Percentiles rank a stretch among this genome's conserved stretches.
Evolutionary conservation across 768 basidiomycete genomes (phyloP).

Genomic region (Asterophora lycoperdoides): DNA sequence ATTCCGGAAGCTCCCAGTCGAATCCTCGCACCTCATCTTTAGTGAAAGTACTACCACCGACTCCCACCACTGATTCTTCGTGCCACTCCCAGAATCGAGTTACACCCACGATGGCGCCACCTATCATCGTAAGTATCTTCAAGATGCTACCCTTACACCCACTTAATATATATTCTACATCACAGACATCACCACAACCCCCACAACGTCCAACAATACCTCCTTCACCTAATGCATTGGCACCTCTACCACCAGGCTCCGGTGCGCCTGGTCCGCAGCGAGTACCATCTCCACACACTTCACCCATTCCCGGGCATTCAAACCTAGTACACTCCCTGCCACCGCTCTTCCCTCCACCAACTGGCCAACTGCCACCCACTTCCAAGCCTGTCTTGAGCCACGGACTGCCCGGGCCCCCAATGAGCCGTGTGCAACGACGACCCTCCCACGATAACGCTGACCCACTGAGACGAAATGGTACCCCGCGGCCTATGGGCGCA

Average conservation of each 20-base stretch:
- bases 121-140: neutral
- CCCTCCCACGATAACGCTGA: slow-evolving; percentile 1
- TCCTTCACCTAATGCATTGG: slow-evolving; percentile 14
- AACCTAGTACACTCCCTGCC: neutral
- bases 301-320: slow-evolving; percentile 2
- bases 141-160: neutral
- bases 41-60: slow-evolving; percentile 18
- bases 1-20: slow-evolving; percentile 14
- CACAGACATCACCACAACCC: slow-evolving; percentile 1
- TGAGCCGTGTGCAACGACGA: neutral
- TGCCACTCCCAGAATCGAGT: neutral
- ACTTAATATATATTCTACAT: neutral
- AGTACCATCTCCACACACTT: neutral
- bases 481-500: slow-evolving; percentile 4
- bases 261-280: neutral
- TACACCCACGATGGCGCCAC: neutral
- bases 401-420: neutral
- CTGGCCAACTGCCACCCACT: neutral
- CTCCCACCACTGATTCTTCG: slow-evolving; percentile 16
- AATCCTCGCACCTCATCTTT: slow-evolving; percentile 5
- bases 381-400: neutral
- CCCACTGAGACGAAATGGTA: neutral
- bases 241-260: slow-evolving; percentile 13
- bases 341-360: neutral
- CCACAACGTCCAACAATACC: slow-evolving; percentile 10